phyloP scores from a whole-genome alignment of 257 asterid species.

The Cruciata laevipes region DNA sequence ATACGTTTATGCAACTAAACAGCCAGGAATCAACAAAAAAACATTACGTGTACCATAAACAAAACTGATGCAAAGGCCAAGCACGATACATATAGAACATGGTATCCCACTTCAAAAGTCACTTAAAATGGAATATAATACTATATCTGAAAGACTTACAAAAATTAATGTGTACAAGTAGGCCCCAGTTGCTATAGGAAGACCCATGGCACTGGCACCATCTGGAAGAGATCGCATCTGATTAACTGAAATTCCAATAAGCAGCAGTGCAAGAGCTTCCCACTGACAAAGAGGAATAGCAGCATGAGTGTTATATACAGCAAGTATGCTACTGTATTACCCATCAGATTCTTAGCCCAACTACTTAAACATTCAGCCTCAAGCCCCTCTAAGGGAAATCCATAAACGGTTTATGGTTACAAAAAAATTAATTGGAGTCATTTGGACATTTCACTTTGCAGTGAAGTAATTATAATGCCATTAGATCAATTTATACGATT shows the following conservation, averaged over 20 bases:
- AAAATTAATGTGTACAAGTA: slow-evolving; percentile 78
- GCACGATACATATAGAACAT: neutral
- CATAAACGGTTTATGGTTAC: neutral
- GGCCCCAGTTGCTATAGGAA: slow-evolving; percentile 79
- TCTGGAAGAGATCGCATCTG: slow-evolving; percentile 87
- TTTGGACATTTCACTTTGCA: neutral
- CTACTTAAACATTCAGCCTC: slow-evolving; percentile 5
- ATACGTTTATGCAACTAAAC: neutral
- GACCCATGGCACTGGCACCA: slow-evolving; percentile 72
- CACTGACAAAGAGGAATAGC: slow-evolving; percentile 43
- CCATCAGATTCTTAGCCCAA: neutral
- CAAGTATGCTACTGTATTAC: neutral
- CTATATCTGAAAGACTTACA: slow-evolving; percentile 57
- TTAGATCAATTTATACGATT: neutral
- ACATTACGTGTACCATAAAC: neutral
- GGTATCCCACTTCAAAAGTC: neutral
- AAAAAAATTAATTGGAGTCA: neutral
- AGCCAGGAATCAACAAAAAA: neutral
- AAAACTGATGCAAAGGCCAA: neutral
- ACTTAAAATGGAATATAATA: slow-evolving; percentile 1
- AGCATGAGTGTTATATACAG: slow-evolving; percentile 5
- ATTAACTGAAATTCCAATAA: slow-evolving; percentile 89
- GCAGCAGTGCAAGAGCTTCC: slow-evolving; percentile 99
- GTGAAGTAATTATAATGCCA: neutral
- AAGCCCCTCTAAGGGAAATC: neutral